phyloP scores from a whole-genome alignment of 345 rosid genomes.

The Clausena lansium region DNA sequence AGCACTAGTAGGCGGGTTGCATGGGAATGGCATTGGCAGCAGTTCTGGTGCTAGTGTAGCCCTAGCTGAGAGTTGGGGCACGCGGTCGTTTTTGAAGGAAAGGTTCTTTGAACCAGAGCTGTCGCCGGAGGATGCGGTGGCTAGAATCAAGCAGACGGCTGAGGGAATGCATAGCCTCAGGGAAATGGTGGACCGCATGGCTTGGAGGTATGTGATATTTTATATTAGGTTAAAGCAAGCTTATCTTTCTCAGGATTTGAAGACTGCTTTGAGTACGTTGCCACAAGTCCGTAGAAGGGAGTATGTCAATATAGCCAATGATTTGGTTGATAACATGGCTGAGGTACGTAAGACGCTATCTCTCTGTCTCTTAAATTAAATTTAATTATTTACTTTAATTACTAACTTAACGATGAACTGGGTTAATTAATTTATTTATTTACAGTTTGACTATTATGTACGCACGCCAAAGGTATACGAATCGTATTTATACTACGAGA shows the following conservation, averaged over 20 bases:
- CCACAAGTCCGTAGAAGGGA: conserved; percentile 54
- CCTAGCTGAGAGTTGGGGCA: conserved; percentile 81
- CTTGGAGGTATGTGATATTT: conserved; percentile 87
- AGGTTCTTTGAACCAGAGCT: conserved; percentile 65
- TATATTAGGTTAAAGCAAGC: conserved; percentile 70
- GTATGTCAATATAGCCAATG: conserved; percentile 69
- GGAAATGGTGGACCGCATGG: conserved; percentile 86
- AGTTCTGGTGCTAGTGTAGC: conserved; percentile 22
- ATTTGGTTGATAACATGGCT: conserved; percentile 69
- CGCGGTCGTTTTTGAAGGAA: conserved; percentile 63
- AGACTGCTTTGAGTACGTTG: conserved; percentile 58
- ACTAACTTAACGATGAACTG: background rate
- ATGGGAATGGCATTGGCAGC: conserved; percentile 14
- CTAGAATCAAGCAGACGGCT: conserved; percentile 84
- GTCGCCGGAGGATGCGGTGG: conserved; percentile 81
- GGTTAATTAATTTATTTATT: background rate
- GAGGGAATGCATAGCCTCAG: conserved; percentile 75
- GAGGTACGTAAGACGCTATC: conserved; percentile 41
- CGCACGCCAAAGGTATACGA: conserved; percentile 89
- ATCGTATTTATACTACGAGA: conserved; percentile 83
- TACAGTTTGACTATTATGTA: conserved; percentile 66
- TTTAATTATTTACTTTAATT: too few species aligned
- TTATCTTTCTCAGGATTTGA: conserved; percentile 79
- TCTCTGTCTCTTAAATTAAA: too few species aligned
- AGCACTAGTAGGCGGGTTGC: conserved; percentile 23